These are phyloP conservation scores for Suillus subluteus DNA, from an alignment of 768 basidiomycete genomes.

Conservation along the genomic window DNA sequence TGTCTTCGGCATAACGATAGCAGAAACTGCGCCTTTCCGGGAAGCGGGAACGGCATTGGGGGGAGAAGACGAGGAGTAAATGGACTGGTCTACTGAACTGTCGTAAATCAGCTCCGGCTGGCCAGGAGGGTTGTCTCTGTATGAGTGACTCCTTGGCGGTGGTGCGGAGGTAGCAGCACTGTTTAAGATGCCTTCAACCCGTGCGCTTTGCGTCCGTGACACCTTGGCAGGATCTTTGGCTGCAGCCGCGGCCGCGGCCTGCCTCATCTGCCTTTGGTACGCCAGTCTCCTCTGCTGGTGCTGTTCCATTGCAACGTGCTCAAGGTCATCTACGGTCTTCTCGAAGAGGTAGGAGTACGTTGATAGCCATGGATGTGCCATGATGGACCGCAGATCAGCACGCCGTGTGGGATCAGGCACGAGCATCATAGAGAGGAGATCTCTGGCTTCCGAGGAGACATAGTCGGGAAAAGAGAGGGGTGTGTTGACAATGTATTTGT, in stretches of 20 bases:
- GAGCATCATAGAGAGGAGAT: constrained; percentile 89
- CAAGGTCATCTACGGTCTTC: constrained; percentile 76
- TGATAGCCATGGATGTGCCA: constrained; percentile 87
- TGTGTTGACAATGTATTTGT: constrained; percentile 98
- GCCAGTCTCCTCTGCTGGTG: constrained; percentile 83
- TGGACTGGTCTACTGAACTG: constrained; percentile 63
- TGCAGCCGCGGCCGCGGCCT: constrained; percentile 43
- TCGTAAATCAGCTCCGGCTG: constrained; percentile 78
- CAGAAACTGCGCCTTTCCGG: constrained; percentile 42
- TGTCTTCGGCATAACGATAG: constrained; percentile 50
- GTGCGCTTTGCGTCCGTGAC: constrained; percentile 57
- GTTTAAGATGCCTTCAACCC: constrained; percentile 49
- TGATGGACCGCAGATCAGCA: constrained; percentile 75
- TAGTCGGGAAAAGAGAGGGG: constrained; percentile 97
- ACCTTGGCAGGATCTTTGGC: constrained; percentile 34
- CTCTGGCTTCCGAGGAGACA: constrained; percentile 80
- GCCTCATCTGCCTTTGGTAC: constrained; percentile 81
- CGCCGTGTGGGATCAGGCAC: constrained; percentile 88
- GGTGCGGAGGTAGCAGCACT: constrained; percentile 36
- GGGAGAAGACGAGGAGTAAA: constrained; percentile 42
- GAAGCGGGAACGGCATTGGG: constrained; percentile 39
- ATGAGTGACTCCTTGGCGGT: constrained; percentile 44
- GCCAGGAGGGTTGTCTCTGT: constrained; percentile 51
- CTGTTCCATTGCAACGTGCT: constrained; percentile 78
- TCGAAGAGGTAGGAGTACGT: constrained; percentile 56